Base-by-base conservation (phyloP, 805 yeast species). In the Kurtzmaniella cleridarum region DNA sequence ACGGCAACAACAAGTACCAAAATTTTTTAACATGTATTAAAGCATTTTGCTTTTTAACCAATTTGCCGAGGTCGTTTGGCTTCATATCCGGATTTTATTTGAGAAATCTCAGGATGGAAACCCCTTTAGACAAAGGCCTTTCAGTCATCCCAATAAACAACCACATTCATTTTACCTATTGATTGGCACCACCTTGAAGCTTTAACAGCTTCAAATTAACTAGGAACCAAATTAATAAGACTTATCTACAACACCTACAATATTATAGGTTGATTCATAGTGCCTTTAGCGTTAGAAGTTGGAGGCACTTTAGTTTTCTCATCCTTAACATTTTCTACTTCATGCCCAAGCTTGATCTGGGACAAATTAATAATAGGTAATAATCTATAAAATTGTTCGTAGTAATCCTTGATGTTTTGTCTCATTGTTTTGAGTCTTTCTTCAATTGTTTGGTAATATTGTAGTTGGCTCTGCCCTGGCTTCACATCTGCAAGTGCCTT, bases 361-460 rank as follows among this genome's bases (percentile, higher is more conserved):
- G 79, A 64, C 43, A 72, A 62, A 44, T 75, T 63, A 32, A 76
- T 70, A 31, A 76, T 63, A 3, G 81, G 80, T 2, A 73, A 53
- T 13, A 76, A 54, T 40, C 68, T 57, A 36, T 64, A 70, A 50
- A 73, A 76, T 37, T 69, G 61, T 5, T 48, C 55, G 43, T 70
- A 64, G 42, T 74, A 75, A 3, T 62, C 64, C 24, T 63, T 62
- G 32, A 75, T 69, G 38, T 63, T 59, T 11, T 41, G 47, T 43
- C 66, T 69, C 3, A 75, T 60, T 6, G 57, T 49, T 27, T 64
- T 59, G 33, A 72, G 63, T 26, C 57, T 49, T 35, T 58, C 59
- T 3, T 60, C 53, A 9, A 73, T 67, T 10, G 49, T 54, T 37
- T 55, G 61, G 42, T 66, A 61, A 42, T 63, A 65, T n/a, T 62